Percentiles rank a stretch among this genome's conserved stretches.
Conservation (phyloP, 345 rosid species). For the Salix dunnii region DNA sequence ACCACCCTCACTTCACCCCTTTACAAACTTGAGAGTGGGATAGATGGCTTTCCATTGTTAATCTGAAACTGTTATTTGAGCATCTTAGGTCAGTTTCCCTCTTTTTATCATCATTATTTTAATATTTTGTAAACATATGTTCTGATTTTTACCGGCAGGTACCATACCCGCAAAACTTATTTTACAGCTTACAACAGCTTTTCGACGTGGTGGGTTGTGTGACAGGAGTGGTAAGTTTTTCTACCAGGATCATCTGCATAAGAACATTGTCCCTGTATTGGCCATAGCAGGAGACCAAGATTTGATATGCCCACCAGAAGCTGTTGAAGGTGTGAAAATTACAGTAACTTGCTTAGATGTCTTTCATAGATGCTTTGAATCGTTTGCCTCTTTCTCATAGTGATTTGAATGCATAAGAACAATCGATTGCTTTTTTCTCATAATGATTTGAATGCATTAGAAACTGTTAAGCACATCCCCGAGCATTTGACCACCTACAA, state of each 20-base stretch:
- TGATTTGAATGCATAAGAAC: constrained; percentile 34
- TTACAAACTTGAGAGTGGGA: neutral
- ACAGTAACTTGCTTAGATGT: neutral
- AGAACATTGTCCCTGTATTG: constrained; percentile 62
- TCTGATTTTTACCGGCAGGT: constrained; percentile 42
- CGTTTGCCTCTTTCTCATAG: neutral
- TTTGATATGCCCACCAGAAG: constrained; percentile 88
- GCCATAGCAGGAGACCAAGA: constrained; percentile 93
- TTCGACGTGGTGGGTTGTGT: constrained; percentile 72
- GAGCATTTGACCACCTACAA: constrained; percentile 51
- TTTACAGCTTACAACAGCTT: constrained; percentile 88
- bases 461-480: constrained; percentile 54
- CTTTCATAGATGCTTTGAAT: constrained; percentile 6
- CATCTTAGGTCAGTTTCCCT: neutral
- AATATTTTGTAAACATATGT: neutral
- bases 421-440: constrained; percentile 8
- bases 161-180: constrained; percentile 89
- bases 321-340: constrained; percentile 66
- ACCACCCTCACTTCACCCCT: neutral
- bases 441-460: constrained; percentile 30
- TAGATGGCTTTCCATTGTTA: neutral
- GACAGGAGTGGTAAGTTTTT: constrained; percentile 73
- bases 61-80: neutral
- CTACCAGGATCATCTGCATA: constrained; percentile 65
- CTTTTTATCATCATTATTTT: neutral